These are phyloP conservation scores for Paracoccidioides brasiliensis DNA, from an alignment of 2,329 filamentous ascomycete genomes.

Conservation along the genomic window DNA sequence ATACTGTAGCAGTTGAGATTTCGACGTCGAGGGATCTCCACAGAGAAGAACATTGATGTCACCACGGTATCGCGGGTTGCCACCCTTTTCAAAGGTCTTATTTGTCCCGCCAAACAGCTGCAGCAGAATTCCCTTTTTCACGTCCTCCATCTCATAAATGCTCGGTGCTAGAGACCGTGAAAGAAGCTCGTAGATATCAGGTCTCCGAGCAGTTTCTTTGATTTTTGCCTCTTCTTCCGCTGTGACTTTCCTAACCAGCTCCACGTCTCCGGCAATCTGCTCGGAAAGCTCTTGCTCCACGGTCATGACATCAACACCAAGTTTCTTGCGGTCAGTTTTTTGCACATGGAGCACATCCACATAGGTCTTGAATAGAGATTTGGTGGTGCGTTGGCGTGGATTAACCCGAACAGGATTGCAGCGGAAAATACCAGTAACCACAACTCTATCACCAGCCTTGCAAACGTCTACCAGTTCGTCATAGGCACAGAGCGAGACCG, in stretches of 20 bases:
- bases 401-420: conserved; percentile 90
- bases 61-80: conserved; percentile 86
- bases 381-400: conserved; percentile 79
- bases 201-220: conserved; percentile 59
- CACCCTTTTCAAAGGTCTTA: conserved; percentile 93
- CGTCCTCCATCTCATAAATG: conserved; percentile 95
- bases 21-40: conserved; percentile 90
- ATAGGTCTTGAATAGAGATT: conserved; percentile 96
- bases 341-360: conserved; percentile 92
- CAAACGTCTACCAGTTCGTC: conserved; percentile 95
- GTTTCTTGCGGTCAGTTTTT: conserved; percentile 87
- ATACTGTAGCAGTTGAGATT: conserved; percentile 88
- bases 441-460: conserved; percentile 91
- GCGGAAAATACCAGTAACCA: conserved; percentile 94
- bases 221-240: conserved; percentile 87
- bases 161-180: conserved; percentile 84
- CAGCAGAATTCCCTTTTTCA: conserved; percentile 94
- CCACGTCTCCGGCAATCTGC: conserved; percentile 54
- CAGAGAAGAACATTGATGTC: conserved; percentile 96
- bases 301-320: conserved; percentile 83
- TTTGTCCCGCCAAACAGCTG: conserved; percentile 97
- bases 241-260: conserved; percentile 71
- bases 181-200: conserved; percentile 87
- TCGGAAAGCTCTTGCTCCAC: conserved; percentile 72
- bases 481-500: conserved; percentile 89